phyloP scores from a whole-genome alignment of 2,329 filamentous ascomycete genomes.

The Neofusicoccum ribis region DNA sequence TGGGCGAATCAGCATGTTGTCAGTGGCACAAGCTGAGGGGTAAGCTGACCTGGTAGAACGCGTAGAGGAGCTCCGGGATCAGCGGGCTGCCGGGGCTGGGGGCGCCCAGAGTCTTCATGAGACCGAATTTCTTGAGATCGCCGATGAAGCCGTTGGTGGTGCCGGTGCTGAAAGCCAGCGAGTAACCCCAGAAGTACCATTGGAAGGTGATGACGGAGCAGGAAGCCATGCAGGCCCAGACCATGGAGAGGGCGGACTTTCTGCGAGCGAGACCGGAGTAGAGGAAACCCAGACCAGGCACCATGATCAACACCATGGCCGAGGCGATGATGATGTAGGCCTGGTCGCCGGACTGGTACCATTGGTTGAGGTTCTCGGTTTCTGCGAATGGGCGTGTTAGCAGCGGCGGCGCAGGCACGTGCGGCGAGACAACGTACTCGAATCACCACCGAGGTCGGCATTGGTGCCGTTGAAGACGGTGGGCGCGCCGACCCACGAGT shows the following conservation, averaged over 20 bases:
- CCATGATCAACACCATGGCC: constrained; percentile 94
- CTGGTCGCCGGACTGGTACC: constrained; percentile 88
- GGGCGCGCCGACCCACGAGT: constrained; percentile 49
- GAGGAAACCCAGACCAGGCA: constrained; percentile 93
- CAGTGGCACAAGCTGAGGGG: constrained; percentile 1
- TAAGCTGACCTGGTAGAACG: constrained; percentile 78
- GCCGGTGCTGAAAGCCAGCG: constrained; percentile 81
- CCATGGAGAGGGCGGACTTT: constrained; percentile 95
- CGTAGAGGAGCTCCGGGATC: constrained; percentile 85
- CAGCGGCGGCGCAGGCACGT: neutral
- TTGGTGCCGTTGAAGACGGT: constrained; percentile 56
- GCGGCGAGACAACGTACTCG: constrained; percentile 58
- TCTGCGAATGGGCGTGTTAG: constrained; percentile 50
- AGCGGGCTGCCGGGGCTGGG: constrained; percentile 89
- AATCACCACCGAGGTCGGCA: constrained; percentile 69
- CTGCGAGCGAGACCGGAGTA: constrained; percentile 96
- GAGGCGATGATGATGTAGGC: constrained; percentile 88
- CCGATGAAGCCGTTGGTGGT: constrained; percentile 90
- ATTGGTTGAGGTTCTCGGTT: constrained; percentile 89
- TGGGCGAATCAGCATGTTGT: constrained; percentile 40
- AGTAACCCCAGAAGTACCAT: constrained; percentile 99
- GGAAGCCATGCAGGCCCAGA: constrained; percentile 96
- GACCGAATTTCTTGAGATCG: constrained; percentile 82
- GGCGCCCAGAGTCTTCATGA: constrained; percentile 77
- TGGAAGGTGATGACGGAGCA: constrained; percentile 91